A percentile compares a stretch with the other conserved stretches of the same genome.
These are phyloP conservation scores for Orbilia quercus DNA, from an alignment of 2,329 filamentous ascomycete genomes.

Conservation along the genomic window DNA sequence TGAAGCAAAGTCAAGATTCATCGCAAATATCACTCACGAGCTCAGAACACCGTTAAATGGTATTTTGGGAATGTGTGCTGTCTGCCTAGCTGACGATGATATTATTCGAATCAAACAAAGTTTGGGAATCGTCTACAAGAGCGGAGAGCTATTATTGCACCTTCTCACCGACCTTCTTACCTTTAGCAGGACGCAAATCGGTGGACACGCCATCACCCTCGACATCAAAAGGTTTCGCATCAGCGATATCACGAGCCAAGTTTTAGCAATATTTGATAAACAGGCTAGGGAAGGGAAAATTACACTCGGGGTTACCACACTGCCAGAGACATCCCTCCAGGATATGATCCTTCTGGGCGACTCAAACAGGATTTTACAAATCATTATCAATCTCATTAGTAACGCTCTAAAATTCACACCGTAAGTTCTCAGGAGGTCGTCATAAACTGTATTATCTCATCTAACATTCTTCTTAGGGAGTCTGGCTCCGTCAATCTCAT, in stretches of 20 bases:
- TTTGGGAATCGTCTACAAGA: slow-evolving; percentile 88
- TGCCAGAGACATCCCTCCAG: slow-evolving; percentile 67
- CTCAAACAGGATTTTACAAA: slow-evolving; percentile 86
- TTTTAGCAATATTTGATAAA: slow-evolving; percentile 87
- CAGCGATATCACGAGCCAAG: slow-evolving; percentile 82
- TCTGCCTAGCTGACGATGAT: slow-evolving; percentile 92
- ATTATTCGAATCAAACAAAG: slow-evolving; percentile 82
- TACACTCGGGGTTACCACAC: slow-evolving; percentile 76
- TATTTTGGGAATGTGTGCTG: slow-evolving; percentile 91
- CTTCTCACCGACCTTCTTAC: slow-evolving; percentile 88
- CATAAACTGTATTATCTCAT: neutral
- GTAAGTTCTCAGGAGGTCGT: slow-evolving; percentile 2
- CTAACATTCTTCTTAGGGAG: slow-evolving; percentile 31
- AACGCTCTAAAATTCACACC: slow-evolving; percentile 94
- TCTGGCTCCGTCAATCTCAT: slow-evolving; percentile 32
- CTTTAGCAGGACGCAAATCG: slow-evolving; percentile 95
- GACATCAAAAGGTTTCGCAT: slow-evolving; percentile 88
- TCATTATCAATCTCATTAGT: slow-evolving; percentile 90
- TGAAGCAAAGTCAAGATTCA: slow-evolving; percentile 96
- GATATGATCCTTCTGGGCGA: slow-evolving; percentile 95
- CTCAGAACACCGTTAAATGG: slow-evolving; percentile 95
- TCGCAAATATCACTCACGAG: slow-evolving; percentile 92
- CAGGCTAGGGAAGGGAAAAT: slow-evolving; percentile 84
- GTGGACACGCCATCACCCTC: slow-evolving; percentile 73
- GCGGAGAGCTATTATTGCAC: slow-evolving; percentile 83